Conservation (phyloP, 768 basidiomycete species). For the Pisolithus tinctorius region DNA sequence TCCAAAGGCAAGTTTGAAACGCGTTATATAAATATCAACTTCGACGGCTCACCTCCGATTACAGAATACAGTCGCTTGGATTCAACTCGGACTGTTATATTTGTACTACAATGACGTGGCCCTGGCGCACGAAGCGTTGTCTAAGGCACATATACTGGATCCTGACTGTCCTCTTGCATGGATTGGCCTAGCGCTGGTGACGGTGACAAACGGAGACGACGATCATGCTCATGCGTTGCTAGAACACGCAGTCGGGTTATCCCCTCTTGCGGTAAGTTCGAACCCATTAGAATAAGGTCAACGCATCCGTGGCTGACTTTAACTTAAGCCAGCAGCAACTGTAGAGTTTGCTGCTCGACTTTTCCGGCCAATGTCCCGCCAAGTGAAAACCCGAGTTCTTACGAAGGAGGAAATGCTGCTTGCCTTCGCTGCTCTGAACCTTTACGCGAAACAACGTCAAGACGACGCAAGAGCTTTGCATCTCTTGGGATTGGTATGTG, state of each 20-base stretch:
- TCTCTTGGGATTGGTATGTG: constrained; percentile 79
- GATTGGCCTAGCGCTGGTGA: constrained; percentile 83
- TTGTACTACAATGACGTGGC: constrained; percentile 71
- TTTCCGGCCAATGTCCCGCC: constrained; percentile 36
- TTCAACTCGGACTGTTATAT: constrained; percentile 84
- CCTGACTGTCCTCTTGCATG: constrained; percentile 86
- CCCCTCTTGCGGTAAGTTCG: constrained; percentile 47
- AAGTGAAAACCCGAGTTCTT: constrained; percentile 12
- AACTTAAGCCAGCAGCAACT: constrained; percentile 68
- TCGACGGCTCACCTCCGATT: background rate
- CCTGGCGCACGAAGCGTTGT: constrained; percentile 79
- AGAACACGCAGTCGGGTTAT: constrained; percentile 63
- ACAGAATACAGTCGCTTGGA: constrained; percentile 75
- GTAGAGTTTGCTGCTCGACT: constrained; percentile 62
- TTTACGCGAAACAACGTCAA: constrained; percentile 64
- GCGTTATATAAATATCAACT: background rate
- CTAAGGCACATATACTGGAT: constrained; percentile 85
- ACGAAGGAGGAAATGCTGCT: constrained; percentile 51
- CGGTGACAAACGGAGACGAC: constrained; percentile 49
- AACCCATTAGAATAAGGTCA: background rate
- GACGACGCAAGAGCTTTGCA: constrained; percentile 72
- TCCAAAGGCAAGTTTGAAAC: constrained; percentile 54
- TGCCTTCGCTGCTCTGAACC: constrained; percentile 74
- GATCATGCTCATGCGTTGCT: constrained; percentile 62
- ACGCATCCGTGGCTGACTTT: constrained; percentile 7